These are phyloP conservation scores for Fusarium clavum DNA, from an alignment of 2,329 filamentous ascomycete species.

Conservation along the genomic window DNA sequence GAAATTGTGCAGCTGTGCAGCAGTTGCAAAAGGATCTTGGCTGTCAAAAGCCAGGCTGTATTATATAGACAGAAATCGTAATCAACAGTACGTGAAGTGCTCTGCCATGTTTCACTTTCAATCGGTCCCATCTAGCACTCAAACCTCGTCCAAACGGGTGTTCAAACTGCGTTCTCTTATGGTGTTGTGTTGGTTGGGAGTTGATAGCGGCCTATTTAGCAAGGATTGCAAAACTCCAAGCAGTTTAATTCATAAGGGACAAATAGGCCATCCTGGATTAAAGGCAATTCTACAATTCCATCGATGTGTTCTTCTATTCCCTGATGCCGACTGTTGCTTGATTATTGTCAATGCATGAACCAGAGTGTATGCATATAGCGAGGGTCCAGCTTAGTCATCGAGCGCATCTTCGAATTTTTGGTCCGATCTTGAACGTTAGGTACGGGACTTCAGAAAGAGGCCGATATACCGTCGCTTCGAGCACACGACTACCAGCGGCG, in stretches of 20 bases:
- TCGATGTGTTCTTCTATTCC: not conserved
- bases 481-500: constrained; percentile 7
- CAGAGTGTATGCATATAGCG: constrained; percentile 11
- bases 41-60: constrained; percentile 18
- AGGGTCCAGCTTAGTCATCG: constrained; percentile 37
- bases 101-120: not conserved
- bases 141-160: not conserved
- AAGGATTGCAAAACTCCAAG: not conserved
- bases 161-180: not conserved
- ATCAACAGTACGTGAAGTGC: not conserved
- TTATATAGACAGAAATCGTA: constrained; percentile 6
- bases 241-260: not conserved
- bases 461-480: constrained; percentile 24
- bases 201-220: not conserved
- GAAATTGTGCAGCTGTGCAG: not conserved
- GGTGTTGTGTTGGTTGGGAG: not conserved
- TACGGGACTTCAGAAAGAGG: constrained; percentile 22
- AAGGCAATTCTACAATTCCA: not conserved
- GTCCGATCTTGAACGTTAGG: constrained; percentile 15
- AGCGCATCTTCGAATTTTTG: constrained; percentile 40
- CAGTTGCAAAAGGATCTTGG: constrained; percentile 7
- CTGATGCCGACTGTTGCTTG: not conserved
- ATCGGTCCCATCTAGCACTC: not conserved
- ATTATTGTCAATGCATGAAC: constrained; percentile 24
- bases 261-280: not conserved